Base-by-base conservation (phyloP, 768 basidiomycete species). In the Cystofilobasidium bisporidii region DNA sequence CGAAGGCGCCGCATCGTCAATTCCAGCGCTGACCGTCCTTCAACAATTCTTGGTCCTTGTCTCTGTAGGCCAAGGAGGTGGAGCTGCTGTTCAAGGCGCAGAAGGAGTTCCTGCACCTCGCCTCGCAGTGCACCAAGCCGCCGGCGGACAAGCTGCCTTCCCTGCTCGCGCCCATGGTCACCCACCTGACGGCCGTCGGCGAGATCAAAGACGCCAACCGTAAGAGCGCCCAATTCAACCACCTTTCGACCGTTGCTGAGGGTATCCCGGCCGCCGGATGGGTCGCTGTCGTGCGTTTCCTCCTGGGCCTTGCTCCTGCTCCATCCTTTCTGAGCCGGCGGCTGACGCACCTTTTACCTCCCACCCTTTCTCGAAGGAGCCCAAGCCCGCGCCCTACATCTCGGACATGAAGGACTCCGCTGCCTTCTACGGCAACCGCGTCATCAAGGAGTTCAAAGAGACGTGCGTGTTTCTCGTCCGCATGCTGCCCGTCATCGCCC, bases 371-470 rank as follows among this genome's bases (percentile, higher is more conserved):
- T 50, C n/a, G 26, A 69, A 83, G 81, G 81, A 89, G 79, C 82
- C 85, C 10, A 90, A 88, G 74, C 94, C 94, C 0, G 89, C 82
- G 6, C 83, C 87, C 30, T 87, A 82, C 71, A 80, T 97, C n/a
- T 80, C 77, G 22, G 89, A 92, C 59, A 83, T 87, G 77, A 93
- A 88, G 77, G 91, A 97, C 30, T 84, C 88, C 4, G 83, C 87
- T 15, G 82, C 84, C 74, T 99, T 90, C 79, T 98, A 91, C 76
- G 86, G 86, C 1, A 90, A 96, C 77, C 85, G 86, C 67, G 83
- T 98, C 56, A 86, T 91, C 77, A 90, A 91, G 77, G 90, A 93
- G 71, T 90, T 83, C 81, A 98, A 91, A 76, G 89, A 90, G 10
- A 90, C 89, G 94, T 91, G 69, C 66, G 87, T 45, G 20, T 12